phyloP scores from a whole-genome alignment of 352 stramenopile species.

The Phytophthora sp. region DNA sequence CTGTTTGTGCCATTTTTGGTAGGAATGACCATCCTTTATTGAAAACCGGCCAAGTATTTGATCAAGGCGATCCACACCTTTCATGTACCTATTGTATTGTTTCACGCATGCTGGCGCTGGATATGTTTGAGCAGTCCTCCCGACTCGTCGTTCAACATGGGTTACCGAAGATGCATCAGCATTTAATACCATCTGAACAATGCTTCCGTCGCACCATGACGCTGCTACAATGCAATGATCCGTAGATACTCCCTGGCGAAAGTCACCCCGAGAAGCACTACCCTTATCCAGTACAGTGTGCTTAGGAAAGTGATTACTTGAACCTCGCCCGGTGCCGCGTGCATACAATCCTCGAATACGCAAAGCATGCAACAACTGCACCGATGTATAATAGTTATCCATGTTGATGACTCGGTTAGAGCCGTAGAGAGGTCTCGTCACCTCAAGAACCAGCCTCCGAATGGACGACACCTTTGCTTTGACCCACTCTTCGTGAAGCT shows the following conservation, averaged over 20 bases:
- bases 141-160: constrained; percentile 17
- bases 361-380: constrained; percentile 30
- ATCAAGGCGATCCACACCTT: constrained; percentile 17
- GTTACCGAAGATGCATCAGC: constrained; percentile 27
- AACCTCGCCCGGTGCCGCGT: constrained; percentile 22
- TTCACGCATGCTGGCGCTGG: constrained; percentile 13
- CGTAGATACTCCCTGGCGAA: constrained; percentile 19
- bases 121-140: not conserved
- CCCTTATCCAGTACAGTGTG: constrained; percentile 27
- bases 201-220: constrained; percentile 34
- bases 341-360: constrained; percentile 22
- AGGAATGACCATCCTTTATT: constrained; percentile 7
- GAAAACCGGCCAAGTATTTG: constrained; percentile 18
- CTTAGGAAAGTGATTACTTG: constrained; percentile 33
- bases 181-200: no score
- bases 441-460: constrained; percentile 34
- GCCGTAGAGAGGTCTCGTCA: constrained; percentile 23
- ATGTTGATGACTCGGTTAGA: constrained; percentile 36
- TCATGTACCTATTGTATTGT: constrained; percentile 16
- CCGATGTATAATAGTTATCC: constrained; percentile 46
- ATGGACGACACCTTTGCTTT: constrained; percentile 9
- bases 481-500: no score
- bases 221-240: constrained; percentile 23
- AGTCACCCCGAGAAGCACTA: not conserved
- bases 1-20: constrained; percentile 25